Base-by-base conservation (phyloP, 768 basidiomycete species). In the Pleurotus sapidus region DNA sequence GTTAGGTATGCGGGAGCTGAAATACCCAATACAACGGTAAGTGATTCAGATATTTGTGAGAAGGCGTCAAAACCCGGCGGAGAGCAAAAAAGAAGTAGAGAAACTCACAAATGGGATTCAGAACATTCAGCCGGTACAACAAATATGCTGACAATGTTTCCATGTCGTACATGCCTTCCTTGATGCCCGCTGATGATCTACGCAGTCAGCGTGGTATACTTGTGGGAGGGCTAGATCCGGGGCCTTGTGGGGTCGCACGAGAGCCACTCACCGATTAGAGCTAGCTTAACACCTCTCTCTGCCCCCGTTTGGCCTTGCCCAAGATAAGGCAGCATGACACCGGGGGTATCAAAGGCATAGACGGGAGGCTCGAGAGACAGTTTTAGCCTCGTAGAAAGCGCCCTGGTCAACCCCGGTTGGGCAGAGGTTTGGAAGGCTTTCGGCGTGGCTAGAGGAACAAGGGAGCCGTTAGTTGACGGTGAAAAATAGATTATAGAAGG, bases 311-410 rank as follows among this genome's bases (percentile, higher is more conserved):
- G 79, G 4, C 97, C 97, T 58, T 78, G 83, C 1, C 97, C 97
- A 27, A 98, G 80, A 73, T 89, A 98, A 9, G 95, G 93, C 43
- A 97, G 78, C 95, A 98, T 98, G 47, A 98, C 91, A 2, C 97
- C 97, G 2, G 97, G 97, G 7, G 93, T 87, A 76, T 99, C 97
- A 65, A 88, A 94, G 3, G 97, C 91, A 74, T 98, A 98, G 9
- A 97, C 88, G 6, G 84, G 74, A 2, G 95, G 94, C 55, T 87
- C 80, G 58, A 88, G 70, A 23, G 85, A 88, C 54, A 99, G 77
- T 72, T 94, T 94, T 45, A 98, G 77, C 34, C 93, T 85, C 8
- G 91, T 96, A 4, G 95, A 96, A 43, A 98, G 73, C 39, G 89
- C 83, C 54, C 90, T 88, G 15, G 97, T 99, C 66, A 93, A 80